phyloP scores from a whole-genome alignment of 306 rosid genomes.

The Luffa acutangula region DNA sequence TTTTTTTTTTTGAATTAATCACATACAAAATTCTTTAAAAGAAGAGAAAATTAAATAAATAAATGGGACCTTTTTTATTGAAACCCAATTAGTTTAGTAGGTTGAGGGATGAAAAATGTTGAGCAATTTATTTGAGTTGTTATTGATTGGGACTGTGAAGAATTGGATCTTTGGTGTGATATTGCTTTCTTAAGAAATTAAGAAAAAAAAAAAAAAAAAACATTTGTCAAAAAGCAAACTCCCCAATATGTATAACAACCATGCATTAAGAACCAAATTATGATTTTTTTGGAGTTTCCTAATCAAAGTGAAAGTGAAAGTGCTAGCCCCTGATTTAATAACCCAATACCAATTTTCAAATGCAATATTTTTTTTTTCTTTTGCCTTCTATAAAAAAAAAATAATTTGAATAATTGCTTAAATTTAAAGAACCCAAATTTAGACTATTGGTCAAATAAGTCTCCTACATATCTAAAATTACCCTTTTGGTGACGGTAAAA shows the following conservation, averaged over 20 bases:
- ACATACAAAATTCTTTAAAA: neutral
- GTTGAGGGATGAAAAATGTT: neutral
- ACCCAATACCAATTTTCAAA: too few species aligned
- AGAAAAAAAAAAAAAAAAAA: neutral
- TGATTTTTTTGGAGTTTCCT: neutral
- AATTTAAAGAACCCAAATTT: too few species aligned
- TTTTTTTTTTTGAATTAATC: neutral
- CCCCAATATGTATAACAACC: neutral
- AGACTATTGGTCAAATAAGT: too few species aligned
- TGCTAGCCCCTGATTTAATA: too few species aligned
- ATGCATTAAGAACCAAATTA: neutral
- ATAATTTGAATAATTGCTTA: too few species aligned
- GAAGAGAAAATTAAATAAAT: neutral
- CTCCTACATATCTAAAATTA: too few species aligned
- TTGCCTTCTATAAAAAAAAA: too few species aligned
- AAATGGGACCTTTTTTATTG: neutral
- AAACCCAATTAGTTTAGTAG: neutral
- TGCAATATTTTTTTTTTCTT: too few species aligned
- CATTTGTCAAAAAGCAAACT: neutral
- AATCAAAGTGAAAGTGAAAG: neutral
- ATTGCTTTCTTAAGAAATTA: neutral
- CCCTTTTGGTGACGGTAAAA: too few species aligned
- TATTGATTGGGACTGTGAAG: neutral
- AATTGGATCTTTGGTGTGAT: neutral
- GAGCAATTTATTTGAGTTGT: neutral